Conservation (phyloP, 768 basidiomycete genomes). For the Boletus bicolor region DNA sequence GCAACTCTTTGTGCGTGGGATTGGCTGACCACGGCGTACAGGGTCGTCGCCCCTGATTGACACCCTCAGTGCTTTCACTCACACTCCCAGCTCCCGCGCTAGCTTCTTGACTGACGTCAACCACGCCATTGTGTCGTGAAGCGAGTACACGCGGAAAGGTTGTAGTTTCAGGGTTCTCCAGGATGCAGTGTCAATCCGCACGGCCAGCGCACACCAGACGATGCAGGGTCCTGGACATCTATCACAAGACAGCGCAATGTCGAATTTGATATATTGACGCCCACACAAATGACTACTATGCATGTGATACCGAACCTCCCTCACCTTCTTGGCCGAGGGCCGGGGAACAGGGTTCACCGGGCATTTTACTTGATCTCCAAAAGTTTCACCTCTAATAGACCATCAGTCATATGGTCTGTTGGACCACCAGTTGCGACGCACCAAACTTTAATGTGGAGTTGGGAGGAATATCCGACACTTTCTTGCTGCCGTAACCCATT, state of each 20-base stretch:
- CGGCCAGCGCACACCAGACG: constrained; percentile 22
- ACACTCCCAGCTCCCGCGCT: neutral
- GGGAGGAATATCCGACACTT: constrained; percentile 60
- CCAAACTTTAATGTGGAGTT: constrained; percentile 84
- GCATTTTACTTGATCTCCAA: constrained; percentile 56
- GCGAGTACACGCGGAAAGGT: constrained; percentile 9
- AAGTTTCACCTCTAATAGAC: constrained; percentile 63
- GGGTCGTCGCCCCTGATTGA: constrained; percentile 12
- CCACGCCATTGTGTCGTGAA: neutral
- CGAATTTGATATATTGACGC: constrained; percentile 29
- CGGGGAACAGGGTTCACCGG: constrained; percentile 7
- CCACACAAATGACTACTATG: constrained; percentile 17
- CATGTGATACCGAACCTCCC: constrained; percentile 14
- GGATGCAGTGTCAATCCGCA: constrained; percentile 22
- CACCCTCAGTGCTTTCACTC: constrained; percentile 1
- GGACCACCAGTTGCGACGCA: constrained; percentile 34
- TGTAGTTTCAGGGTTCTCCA: constrained; percentile 22
- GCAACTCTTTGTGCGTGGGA: neutral
- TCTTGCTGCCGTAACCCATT: constrained; percentile 69
- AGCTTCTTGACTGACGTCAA: neutral
- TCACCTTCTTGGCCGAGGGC: constrained; percentile 8
- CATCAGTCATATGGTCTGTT: constrained; percentile 10
- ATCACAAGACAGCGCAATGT: constrained; percentile 18
- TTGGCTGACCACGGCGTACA: neutral
- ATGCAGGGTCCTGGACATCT: constrained; percentile 19